phyloP scores from a whole-genome alignment of 1,284 basidiomycete genomes.

The Chondrostereum purpureum region DNA sequence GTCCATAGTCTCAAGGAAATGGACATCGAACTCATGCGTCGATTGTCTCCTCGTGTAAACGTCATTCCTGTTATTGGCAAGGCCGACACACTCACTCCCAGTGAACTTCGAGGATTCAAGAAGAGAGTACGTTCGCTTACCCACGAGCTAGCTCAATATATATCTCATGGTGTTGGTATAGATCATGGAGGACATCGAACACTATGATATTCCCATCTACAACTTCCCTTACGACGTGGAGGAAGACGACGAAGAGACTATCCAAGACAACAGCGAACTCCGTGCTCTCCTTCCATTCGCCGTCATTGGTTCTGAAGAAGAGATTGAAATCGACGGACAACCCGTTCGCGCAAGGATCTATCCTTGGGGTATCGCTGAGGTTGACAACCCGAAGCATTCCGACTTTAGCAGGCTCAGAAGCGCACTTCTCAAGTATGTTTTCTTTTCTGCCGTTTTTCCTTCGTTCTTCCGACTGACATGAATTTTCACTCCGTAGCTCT shows the following conservation, averaged over 20 bases:
- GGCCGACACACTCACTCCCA: slow-evolving; percentile 90
- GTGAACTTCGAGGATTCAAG: slow-evolving; percentile 92
- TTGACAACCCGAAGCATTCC: slow-evolving; percentile 97
- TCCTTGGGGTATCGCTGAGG: slow-evolving; percentile 98
- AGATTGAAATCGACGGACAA: slow-evolving; percentile 90
- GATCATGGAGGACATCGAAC: slow-evolving; percentile 99
- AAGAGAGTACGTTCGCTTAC: slow-evolving; percentile 64
- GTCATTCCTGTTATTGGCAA: slow-evolving; percentile 99
- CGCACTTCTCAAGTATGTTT: slow-evolving; percentile 77
- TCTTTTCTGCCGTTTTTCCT: neutral
- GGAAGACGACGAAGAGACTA: slow-evolving; percentile 98
- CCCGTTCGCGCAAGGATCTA: slow-evolving; percentile 89
- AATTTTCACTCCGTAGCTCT: slow-evolving; percentile 50
- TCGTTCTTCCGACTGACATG: neutral
- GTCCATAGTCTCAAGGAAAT: slow-evolving; percentile 82
- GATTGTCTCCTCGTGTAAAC: slow-evolving; percentile 93
- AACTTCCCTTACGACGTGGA: slow-evolving; percentile 99
- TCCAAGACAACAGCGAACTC: slow-evolving; percentile 94
- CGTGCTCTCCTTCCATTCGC: slow-evolving; percentile 92
- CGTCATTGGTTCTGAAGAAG: slow-evolving; percentile 95
- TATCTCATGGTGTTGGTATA: slow-evolving; percentile 24
- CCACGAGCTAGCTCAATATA: neutral
- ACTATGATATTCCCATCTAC: slow-evolving; percentile 98
- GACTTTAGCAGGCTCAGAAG: slow-evolving; percentile 92
- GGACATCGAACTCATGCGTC: slow-evolving; percentile 98